Conservation (phyloP, 1,284 basidiomycete species). For the Cystobasidiaceae sp. region DNA sequence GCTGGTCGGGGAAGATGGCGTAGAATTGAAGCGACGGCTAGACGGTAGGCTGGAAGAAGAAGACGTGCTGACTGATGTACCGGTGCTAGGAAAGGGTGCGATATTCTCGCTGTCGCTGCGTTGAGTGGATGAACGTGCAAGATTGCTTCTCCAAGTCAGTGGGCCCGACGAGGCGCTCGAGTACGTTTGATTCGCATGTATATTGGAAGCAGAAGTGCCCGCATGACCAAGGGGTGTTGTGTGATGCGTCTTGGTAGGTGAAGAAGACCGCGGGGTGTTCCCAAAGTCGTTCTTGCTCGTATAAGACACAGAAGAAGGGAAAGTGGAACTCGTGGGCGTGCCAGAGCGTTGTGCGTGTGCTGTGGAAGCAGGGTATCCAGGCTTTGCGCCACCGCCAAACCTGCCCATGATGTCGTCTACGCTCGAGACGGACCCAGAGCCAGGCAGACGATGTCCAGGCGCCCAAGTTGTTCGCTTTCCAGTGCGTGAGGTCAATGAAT, state of each 20-base stretch:
- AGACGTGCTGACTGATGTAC: background rate
- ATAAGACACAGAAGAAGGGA: background rate
- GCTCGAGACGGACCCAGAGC: conserved; percentile 17
- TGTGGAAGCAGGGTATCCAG: background rate
- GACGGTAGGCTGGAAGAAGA: background rate
- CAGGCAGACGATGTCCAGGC: conserved; percentile 3
- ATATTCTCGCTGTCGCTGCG: conserved; percentile 24
- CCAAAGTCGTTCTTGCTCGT: background rate
- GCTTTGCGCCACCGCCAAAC: conserved; percentile 4
- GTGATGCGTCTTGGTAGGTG: background rate
- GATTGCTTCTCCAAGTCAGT: conserved; percentile 18
- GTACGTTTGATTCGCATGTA: background rate
- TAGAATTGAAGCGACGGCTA: background rate
- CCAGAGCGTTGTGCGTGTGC: background rate
- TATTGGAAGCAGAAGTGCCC: background rate
- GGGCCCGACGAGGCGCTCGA: background rate
- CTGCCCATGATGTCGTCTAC: conserved; percentile 28
- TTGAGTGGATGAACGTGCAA: background rate
- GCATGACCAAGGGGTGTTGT: too few relatives aligned
- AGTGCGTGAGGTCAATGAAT: too few relatives aligned
- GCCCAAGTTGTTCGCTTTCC: conserved; percentile 27
- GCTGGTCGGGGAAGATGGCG: too few relatives aligned
- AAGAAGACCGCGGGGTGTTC: background rate
- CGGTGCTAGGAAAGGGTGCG: background rate
- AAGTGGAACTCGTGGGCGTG: conserved; percentile 10